Base-by-base conservation (phyloP, 768 basidiomycete genomes). In the Gymnopilus junonius region DNA sequence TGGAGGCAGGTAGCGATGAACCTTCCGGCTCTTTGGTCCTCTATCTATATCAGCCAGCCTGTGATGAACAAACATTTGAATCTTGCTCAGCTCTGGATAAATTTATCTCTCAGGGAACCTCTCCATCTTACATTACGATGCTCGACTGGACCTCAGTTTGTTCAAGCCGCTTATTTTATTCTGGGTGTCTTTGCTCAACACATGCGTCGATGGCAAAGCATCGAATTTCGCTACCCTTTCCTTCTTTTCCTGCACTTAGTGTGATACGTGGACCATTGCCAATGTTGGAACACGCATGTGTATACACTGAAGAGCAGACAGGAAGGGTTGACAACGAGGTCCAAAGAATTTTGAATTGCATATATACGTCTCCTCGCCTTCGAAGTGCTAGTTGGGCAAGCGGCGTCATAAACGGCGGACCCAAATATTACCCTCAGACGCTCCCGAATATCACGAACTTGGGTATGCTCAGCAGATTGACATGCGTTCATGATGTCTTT, bases 1-100 rank as follows among this genome's bases (percentile, higher is more conserved):
- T 51, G 48, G 48, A 51, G 48, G n/a, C 48, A 51, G 8, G 23
- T 51, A n/a, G 48, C 48, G 10, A 51, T 51, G 48, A 51, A 51
- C 31, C 25, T 51, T 31, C 48, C 48, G 14, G 25, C 48, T 32
- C 48, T 51, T 29, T 51, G 48, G 48, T 51, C 48, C 10, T 51
- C 48, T 51, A 29, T 51, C 27, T 51, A 51, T 31, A 51, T 51
- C 20, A 51, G 29, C 10, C 48, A 51, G 29, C 48, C 48, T 4
- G 4, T 25, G 11, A 17, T 23, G 27, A n/a, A 27, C 3, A 51
- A 32, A n/a, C 29, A 51, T n/a, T 51, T 32, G 4, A 29, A 51
- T 14, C 27, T 51, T 20, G 48, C 48, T 51, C 48, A 17, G 27
- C n/a, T 51, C 29, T 51, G 48, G 48, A 29, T 51, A 5, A n/a